A percentile compares a stretch with the other conserved stretches of the same genome.
Conservation (phyloP, 371 early-diverging fungal species). For the Syncephalis plumigaleata region DNA sequence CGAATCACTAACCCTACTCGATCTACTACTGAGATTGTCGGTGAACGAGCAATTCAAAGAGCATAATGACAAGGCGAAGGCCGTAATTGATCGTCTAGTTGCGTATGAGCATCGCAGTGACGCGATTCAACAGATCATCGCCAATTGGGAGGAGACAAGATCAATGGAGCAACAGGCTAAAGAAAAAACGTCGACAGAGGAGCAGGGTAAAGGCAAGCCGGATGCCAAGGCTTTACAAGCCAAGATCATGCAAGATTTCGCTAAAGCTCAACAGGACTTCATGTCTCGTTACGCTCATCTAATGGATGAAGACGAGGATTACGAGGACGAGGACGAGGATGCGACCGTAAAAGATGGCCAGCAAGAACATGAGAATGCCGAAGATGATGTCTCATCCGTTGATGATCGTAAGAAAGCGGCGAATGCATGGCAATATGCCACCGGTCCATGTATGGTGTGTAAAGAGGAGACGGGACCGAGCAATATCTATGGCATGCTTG, state of each 20-base stretch:
- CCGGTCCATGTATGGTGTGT: constrained; percentile 87
- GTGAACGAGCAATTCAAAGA: constrained; percentile 8
- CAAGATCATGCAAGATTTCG: constrained; percentile 82
- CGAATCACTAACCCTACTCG: constrained; percentile 15
- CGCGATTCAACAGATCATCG: no score
- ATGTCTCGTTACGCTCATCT: constrained; percentile 49
- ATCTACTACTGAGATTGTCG: constrained; percentile 18
- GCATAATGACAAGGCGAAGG: no score
- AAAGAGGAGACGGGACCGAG: constrained; percentile 68
- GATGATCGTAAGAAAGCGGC: no score
- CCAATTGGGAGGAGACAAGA: no score
- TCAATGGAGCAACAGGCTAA: no score
- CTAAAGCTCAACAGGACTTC: constrained; percentile 71
- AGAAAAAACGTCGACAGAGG: no score
- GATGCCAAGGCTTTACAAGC: constrained; percentile 73
- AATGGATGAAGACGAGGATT: constrained; percentile 27
- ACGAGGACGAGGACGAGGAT: constrained; percentile 17
- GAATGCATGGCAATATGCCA: constrained; percentile 52
- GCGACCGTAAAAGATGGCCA: constrained; percentile 6
- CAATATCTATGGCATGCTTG: constrained; percentile 71
- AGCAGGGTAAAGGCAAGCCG: constrained; percentile 15
- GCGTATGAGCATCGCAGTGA: no score
- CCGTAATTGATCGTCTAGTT: no score
- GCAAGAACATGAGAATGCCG: not conserved
- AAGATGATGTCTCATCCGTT: no score